Conservation (phyloP, 495 filamentous ascomycete genomes). For the Penicillium psychrofluorescens region DNA sequence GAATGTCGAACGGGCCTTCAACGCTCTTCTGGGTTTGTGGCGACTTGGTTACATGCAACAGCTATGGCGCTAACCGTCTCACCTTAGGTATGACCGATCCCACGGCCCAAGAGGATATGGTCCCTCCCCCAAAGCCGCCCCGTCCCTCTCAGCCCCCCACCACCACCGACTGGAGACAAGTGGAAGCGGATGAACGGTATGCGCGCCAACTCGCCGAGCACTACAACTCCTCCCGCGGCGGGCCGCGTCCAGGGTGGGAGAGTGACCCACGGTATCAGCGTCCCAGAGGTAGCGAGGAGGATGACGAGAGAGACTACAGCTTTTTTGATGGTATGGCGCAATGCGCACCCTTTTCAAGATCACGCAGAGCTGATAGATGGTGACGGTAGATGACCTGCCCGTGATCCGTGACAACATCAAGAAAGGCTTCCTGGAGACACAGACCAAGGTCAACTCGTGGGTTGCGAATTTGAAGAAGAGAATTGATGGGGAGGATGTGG, state of each 20-base stretch:
- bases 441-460: conserved; percentile 88
- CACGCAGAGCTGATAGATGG: neutral
- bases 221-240: conserved; percentile 55
- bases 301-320: conserved; percentile 64
- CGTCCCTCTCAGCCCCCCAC: conserved; percentile 46
- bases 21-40: conserved; percentile 74
- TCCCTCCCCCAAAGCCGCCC: conserved; percentile 63
- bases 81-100: conserved; percentile 85
- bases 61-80: conserved; percentile 1
- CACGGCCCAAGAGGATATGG: conserved; percentile 61
- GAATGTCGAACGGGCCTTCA: conserved; percentile 88
- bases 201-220: conserved; percentile 90
- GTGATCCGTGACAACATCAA: conserved; percentile 88
- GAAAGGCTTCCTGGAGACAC: conserved; percentile 92
- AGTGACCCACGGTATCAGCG: conserved; percentile 29
- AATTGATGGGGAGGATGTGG: conserved; percentile 76
- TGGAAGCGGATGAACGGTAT: conserved; percentile 88
- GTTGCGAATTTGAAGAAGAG: conserved; percentile 83
- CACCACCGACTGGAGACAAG: conserved; percentile 62
- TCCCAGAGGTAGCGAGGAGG: conserved; percentile 29
- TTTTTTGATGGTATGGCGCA: conserved; percentile 69
- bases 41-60: neutral
- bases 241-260: conserved; percentile 35
- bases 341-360: neutral
- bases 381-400: conserved; percentile 70